Conservation (phyloP, 768 basidiomycete species). For the Suillus paluster region DNA sequence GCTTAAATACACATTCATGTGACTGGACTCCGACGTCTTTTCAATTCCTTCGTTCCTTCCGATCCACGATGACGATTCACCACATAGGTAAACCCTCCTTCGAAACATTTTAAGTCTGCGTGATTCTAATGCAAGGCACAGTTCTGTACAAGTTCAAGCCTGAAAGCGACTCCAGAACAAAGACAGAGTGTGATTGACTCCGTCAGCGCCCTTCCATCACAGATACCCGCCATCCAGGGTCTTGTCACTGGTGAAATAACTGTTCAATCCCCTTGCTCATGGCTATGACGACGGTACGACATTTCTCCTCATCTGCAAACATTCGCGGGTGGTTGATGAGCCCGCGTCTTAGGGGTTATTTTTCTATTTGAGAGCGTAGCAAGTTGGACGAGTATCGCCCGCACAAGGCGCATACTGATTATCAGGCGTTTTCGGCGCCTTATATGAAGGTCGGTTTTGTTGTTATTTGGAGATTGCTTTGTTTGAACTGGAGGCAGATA, state of each 20-base stretch:
- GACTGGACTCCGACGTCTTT: neutral
- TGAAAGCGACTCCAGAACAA: constrained; percentile 14
- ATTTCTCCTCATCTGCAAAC: neutral
- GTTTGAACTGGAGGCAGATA: constrained; percentile 14
- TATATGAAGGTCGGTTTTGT: constrained; percentile 23
- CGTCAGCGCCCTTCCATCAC: constrained; percentile 15
- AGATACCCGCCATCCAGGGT: constrained; percentile 23
- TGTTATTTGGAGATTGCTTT: neutral
- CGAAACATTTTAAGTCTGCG: neutral
- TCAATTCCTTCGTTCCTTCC: too few relatives aligned
- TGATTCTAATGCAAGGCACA: neutral
- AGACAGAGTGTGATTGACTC: constrained; percentile 7
- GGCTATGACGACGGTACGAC: constrained; percentile 27
- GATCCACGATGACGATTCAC: constrained; percentile 6
- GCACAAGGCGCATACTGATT: constrained; percentile 21
- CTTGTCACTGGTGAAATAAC: constrained; percentile 17
- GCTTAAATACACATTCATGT: neutral
- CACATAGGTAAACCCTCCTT: constrained; percentile 23
- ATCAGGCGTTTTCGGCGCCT: constrained; percentile 10
- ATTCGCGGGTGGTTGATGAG: neutral
- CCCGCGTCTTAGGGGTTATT: constrained; percentile 20
- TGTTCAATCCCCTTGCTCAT: constrained; percentile 24
- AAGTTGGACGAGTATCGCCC: constrained; percentile 16
- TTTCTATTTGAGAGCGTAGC: constrained; percentile 25
- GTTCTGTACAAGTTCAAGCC: constrained; percentile 30